These are phyloP conservation scores for Jamesozyma gamospora DNA, from an alignment of 805 yeast genomes.

Conservation along the genomic window DNA sequence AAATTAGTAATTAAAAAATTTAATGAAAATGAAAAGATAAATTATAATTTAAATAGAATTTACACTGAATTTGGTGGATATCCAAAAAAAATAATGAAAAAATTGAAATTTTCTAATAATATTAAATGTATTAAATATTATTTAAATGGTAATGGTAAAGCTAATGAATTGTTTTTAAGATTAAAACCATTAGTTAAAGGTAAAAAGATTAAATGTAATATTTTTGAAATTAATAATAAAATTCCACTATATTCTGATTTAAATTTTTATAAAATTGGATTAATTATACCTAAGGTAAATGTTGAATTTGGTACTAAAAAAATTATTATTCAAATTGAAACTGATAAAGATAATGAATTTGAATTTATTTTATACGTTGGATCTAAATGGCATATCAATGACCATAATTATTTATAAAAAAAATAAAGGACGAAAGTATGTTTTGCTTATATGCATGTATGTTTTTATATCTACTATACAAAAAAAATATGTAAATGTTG, in stretches of 20 bases:
- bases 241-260: conserved; percentile 6
- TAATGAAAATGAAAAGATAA: too few relatives aligned
- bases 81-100: conserved; percentile 11
- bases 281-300: conserved; percentile 11
- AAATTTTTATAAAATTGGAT: conserved; percentile 8
- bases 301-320: conserved; percentile 2
- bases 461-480: background rate
- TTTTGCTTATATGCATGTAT: too few relatives aligned
- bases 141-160: background rate
- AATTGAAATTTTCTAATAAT: conserved; percentile 6
- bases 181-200: background rate
- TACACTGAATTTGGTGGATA: conserved; percentile 17
- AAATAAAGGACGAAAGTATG: too few relatives aligned
- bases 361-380: conserved; percentile 5
- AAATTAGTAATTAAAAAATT: too few relatives aligned
- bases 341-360: conserved; percentile 3
- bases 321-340: conserved; percentile 14
- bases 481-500: background rate
- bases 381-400: conserved; percentile 2
- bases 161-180: conserved; percentile 14
- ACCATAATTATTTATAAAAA: background rate
- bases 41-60: conserved; percentile 2
- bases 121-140: conserved; percentile 8
- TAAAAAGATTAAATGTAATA: conserved; percentile 11
- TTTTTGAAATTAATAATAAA: conserved; percentile 14